A percentile compares a stretch with the other conserved stretches of the same genome.
Conservation (phyloP, 306 rosid species). For the Corylus avellana region DNA sequence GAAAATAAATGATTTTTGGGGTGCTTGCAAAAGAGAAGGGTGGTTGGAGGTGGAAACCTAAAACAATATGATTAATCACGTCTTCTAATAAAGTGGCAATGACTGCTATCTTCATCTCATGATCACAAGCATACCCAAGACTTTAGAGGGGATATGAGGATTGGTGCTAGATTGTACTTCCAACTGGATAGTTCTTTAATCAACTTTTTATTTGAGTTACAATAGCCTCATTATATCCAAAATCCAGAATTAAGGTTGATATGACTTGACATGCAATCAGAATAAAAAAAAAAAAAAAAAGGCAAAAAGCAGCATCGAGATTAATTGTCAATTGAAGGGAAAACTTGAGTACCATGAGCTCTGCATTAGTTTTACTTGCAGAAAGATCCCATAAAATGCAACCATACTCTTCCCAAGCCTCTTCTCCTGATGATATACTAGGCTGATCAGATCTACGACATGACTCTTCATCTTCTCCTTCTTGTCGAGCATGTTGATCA, state of each 20-base stretch:
- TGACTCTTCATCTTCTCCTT: slow-evolving; percentile 27
- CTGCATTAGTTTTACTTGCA: slow-evolving; percentile 79
- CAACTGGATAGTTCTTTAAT: slow-evolving; percentile 1
- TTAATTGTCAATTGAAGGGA: not conserved
- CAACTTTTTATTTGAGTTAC: not conserved
- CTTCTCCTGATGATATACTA: slow-evolving; percentile 34
- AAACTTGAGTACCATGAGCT: slow-evolving; percentile 66
- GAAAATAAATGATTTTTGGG: not conserved
- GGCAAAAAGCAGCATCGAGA: not conserved
- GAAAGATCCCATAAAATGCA: slow-evolving; percentile 92
- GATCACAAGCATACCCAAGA: not conserved
- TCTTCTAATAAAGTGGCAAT: not conserved
- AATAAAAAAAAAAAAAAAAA: not conserved
- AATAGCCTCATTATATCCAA: not conserved
- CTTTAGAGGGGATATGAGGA: not conserved
- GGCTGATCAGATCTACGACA: slow-evolving; percentile 22
- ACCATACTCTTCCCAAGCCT: slow-evolving; percentile 82
- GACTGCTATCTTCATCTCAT: not conserved
- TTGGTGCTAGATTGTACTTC: not conserved
- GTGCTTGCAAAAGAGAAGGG: not conserved
- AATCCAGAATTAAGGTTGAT: not conserved
- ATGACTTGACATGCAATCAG: not conserved
- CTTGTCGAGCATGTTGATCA: slow-evolving; percentile 24
- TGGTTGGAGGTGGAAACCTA: not conserved
- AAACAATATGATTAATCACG: not conserved